Percentiles rank a stretch among this genome's conserved stretches.
Conservation (phyloP, 352 stramenopile species). For the Phytopythium ostracodes region DNA sequence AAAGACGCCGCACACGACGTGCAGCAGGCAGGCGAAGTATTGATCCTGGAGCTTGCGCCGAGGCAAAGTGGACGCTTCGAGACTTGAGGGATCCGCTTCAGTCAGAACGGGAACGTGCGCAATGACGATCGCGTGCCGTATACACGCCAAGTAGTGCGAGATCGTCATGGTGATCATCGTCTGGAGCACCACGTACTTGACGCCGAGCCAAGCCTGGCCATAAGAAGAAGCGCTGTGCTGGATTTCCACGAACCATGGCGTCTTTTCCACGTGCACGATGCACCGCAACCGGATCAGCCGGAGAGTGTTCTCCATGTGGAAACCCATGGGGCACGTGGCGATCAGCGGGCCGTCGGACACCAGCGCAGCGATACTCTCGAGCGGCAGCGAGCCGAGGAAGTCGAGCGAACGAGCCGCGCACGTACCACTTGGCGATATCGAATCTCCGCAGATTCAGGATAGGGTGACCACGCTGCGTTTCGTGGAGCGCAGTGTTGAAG, state of each 20-base stretch:
- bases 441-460: neutral
- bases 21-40: neutral
- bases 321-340: neutral
- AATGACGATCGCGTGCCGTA: neutral
- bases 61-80: neutral
- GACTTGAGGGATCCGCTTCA: neutral
- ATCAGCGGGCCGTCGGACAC: neutral
- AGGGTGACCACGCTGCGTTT: neutral
- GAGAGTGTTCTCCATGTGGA: slow-evolving; percentile 2
- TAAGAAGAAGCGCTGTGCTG: neutral
- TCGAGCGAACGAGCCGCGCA: neutral
- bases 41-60: neutral
- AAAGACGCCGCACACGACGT: neutral
- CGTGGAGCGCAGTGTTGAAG: slow-evolving; percentile 2
- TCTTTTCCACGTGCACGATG: neutral
- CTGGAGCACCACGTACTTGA: neutral
- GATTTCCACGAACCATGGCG: neutral
- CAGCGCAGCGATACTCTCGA: neutral
- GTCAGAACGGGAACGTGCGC: neutral
- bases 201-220: neutral
- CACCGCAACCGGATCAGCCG: neutral
- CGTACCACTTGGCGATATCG: neutral
- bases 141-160: slow-evolving; percentile 5
- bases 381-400: neutral
- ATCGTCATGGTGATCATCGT: neutral